Evolutionary conservation across 331 rosid species (phyloP), one percentile per base, ranked within the genome.

Genomic region (Cydonia oblonga): DNA sequence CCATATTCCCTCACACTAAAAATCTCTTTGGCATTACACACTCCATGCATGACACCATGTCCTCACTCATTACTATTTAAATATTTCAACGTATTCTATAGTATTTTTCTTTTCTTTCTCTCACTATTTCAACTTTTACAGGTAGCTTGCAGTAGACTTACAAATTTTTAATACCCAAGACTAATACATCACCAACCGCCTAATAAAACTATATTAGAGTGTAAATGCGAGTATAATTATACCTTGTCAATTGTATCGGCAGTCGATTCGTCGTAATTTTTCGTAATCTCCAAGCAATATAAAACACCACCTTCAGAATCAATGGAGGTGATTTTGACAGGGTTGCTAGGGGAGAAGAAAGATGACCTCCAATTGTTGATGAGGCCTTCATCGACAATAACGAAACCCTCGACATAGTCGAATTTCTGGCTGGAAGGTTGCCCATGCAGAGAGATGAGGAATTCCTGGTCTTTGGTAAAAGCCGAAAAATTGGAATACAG

Each of bases 291-390:
- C 86, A 95, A 80, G 90, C 98, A 95, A 84, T 95, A 95, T 49
- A 95, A 78, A 58, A 89, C 92, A 38, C 89, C 93, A 1, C 91
- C 97, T 23, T 95, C 81, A 12, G 88, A 69, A 5, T 89, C 85
- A 2, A 89, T 75, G n/a, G 98, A 89, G 70, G 74, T 79, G 70
- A 95, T 84, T 73, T 95, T 91, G n/a, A 95, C 93, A 15, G 96
- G 96, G 51, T 95, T 95, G 12, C 80, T 81, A 0, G 97, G 87
- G 15, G 97, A 89, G 71, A 91, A 93, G 76, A 95, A 95, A 0
- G 98, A 95, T 1, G 98, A 95, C 60, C 98, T 85, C 98, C 98
- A 95, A 75, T 91, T 95, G 72, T 95, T 95, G 54, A 89, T 85
- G 19, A 95, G 87, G 9, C 97, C 96, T 79, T 91, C 96, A 52